phyloP scores from a whole-genome alignment of 2,329 filamentous ascomycete genomes.

The Neobulgaria alba region DNA sequence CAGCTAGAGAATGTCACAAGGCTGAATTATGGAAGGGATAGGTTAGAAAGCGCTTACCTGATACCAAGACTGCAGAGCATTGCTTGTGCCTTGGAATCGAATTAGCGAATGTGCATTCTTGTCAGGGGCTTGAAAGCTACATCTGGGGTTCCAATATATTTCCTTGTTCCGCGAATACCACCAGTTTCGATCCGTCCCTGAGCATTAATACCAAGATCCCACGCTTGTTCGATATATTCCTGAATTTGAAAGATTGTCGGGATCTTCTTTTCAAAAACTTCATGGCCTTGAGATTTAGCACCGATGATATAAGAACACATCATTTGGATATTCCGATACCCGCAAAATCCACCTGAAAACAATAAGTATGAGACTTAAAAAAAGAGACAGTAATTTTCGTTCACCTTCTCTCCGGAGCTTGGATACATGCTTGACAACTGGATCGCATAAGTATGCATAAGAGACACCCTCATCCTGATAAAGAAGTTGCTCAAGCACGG shows the following conservation, averaged over 20 bases:
- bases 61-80: conserved; percentile 65
- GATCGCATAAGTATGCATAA: conserved; percentile 72
- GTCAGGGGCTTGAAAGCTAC: too few relatives aligned
- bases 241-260: conserved; percentile 79
- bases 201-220: conserved; percentile 75
- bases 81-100: conserved; percentile 59
- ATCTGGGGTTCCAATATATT: conserved; percentile 92
- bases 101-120: too few relatives aligned
- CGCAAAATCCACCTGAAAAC: conserved; percentile 71
- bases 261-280: conserved; percentile 50
- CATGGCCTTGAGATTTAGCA: conserved; percentile 44
- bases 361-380: conserved; percentile 1
- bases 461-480: conserved; percentile 55
- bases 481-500: conserved; percentile 53
- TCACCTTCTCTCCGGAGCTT: conserved; percentile 68
- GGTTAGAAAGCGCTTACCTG: conserved; percentile 38
- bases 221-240: conserved; percentile 77
- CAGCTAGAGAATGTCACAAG: conserved; percentile 36
- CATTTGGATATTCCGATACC: conserved; percentile 94
- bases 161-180: conserved; percentile 77
- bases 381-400: conserved; percentile 4
- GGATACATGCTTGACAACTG: conserved; percentile 67
- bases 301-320: conserved; percentile 69
- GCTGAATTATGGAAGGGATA: neutral
- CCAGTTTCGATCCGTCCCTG: conserved; percentile 74